Conservation (phyloP, 2,329 filamentous ascomycete genomes). For the Alternaria viburni region DNA sequence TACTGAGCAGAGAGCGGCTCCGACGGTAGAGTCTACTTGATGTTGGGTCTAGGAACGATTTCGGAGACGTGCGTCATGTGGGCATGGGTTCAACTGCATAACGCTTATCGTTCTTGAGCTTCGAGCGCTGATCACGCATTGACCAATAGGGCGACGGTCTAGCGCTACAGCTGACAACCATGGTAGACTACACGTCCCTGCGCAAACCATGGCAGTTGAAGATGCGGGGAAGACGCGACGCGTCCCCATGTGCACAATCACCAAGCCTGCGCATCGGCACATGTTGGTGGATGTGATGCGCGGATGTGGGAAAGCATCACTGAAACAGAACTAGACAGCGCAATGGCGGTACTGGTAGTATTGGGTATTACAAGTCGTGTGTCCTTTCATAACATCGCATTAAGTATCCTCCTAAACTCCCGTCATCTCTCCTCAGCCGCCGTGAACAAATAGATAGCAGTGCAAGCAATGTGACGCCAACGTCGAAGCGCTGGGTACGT, state of each 20-base stretch:
- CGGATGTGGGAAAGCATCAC: not conserved
- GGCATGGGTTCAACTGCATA: slow-evolving; percentile 21
- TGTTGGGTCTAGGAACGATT: slow-evolving; percentile 23
- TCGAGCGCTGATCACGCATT: slow-evolving; percentile 23
- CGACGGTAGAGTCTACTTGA: not conserved
- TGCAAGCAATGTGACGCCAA: slow-evolving; percentile 32
- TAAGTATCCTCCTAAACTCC: slow-evolving; percentile 33
- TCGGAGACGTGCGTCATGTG: not conserved
- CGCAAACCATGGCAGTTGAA: not conserved
- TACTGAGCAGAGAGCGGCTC: not conserved
- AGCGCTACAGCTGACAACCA: not conserved
- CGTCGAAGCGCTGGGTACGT: slow-evolving; percentile 33
- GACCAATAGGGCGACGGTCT: slow-evolving; percentile 23
- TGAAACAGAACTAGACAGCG: not conserved
- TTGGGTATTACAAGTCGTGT: slow-evolving; percentile 45
- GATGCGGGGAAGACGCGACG: not conserved
- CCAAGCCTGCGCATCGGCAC: not conserved
- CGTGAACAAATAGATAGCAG: slow-evolving; percentile 23
- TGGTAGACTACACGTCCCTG: not conserved
- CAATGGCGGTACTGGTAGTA: slow-evolving; percentile 26
- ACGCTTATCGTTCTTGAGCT: not conserved
- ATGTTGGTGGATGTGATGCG: not conserved
- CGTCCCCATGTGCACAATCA: not conserved
- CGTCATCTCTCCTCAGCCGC: slow-evolving; percentile 20
- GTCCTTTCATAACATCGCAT: slow-evolving; percentile 44